Evolutionary conservation across 345 rosid genomes (phyloP).

Genomic region (Heritiera littoralis): DNA sequence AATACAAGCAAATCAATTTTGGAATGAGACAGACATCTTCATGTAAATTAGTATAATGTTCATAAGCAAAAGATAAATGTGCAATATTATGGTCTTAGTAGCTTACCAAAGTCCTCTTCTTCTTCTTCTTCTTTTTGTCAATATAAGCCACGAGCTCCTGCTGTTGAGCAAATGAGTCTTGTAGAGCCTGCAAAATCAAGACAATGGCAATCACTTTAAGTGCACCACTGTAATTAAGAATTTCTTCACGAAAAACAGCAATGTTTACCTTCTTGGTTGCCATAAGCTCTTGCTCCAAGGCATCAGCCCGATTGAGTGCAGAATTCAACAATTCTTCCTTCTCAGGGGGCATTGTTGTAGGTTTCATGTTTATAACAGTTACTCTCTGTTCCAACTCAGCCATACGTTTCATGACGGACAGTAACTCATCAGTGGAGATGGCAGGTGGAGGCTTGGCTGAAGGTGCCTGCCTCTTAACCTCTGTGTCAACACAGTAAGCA

Average conservation of each 20-base stretch:
- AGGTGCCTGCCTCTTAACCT: slow-evolving; percentile 36
- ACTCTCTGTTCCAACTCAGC: slow-evolving; percentile 77
- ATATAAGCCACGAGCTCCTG: slow-evolving; percentile 75
- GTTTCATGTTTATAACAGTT: slow-evolving; percentile 47
- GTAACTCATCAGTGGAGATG: slow-evolving; percentile 53
- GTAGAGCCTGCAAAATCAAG: slow-evolving; percentile 61
- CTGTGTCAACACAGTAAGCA: slow-evolving; percentile 39
- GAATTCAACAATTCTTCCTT: slow-evolving; percentile 80
- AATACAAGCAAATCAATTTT: slow-evolving; percentile 21
- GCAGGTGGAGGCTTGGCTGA: slow-evolving; percentile 34
- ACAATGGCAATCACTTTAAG: neutral
- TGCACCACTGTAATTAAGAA: neutral
- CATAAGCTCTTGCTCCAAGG: slow-evolving; percentile 77
- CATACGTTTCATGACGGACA: slow-evolving; percentile 69
- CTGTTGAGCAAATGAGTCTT: slow-evolving; percentile 67
- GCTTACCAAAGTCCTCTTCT: slow-evolving; percentile 54
- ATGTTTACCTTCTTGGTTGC: slow-evolving; percentile 70
- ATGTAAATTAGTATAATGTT: neutral
- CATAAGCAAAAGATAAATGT: neutral
- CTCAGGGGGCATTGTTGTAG: slow-evolving; percentile 62
- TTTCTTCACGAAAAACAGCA: neutral
- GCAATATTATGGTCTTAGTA: neutral
- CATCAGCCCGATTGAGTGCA: slow-evolving; percentile 61
- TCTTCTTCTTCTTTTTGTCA: slow-evolving; percentile 86
- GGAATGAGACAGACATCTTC: neutral